Base-by-base conservation (phyloP, 1,284 basidiomycete genomes). In the Fomes fomentarius region DNA sequence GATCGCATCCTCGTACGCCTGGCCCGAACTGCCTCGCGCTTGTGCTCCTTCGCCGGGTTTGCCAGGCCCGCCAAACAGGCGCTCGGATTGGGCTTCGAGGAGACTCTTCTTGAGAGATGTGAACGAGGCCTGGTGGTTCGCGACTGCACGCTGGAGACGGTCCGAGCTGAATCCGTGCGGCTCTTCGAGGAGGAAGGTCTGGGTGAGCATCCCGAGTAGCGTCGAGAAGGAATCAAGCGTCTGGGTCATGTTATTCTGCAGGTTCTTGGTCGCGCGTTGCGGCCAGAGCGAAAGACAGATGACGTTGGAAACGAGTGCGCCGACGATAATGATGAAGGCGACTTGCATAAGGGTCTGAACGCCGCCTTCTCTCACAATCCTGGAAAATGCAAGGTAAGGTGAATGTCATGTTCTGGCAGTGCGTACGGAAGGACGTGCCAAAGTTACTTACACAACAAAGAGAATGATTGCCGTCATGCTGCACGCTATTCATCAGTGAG, bases 331-430 rank as follows among this genome's bases (percentile, higher is more conserved):
- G 69, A 96, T 92, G 56, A 90, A 79, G 0, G 88, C 76, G 1
- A 93, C 87, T 66, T 89, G 84, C 34, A 89, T 70, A 3, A 94
- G 80, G 0, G 84, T 90, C 38, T 87, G 76, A 34, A 89, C 67
- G 5, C 89, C 92, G 15, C 96, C 96, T 74, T 98, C 96, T 66
- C 94, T 96, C 57, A 97, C 87, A 34, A 98, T 77, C 6, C 90
- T 92, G 15, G 5, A 30, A 14, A 22, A 25, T 3, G 9, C 21
- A 4, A 4, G 56, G 17, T 33, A 37, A 33, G 33, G 33, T 47
- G 38, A 28, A 33, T 9, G 19, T 50, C 31, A 48, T 38, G 47
- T 33, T 63, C 34, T 63, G 42, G n/a, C n/a, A n/a, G n/a, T n/a
- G 47, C 40, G 19, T 0, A 35, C n/a, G 44, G 21, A 41, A 22